Base-by-base conservation (phyloP, 805 yeast species). In the Starmera pachycereana region DNA sequence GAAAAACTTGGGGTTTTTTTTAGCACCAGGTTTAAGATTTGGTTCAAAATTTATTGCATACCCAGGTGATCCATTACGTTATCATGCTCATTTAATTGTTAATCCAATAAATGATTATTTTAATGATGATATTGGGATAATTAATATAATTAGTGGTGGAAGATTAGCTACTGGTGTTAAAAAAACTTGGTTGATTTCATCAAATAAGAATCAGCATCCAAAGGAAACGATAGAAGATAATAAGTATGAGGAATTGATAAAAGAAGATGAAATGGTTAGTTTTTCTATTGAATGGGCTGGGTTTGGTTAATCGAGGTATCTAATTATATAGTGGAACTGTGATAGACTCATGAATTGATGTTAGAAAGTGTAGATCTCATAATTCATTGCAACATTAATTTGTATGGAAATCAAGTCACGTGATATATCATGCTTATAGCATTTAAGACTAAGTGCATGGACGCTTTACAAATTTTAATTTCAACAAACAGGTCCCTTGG, bases 221-320 rank as follows among this genome's bases (percentile, higher is more conserved):
- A 13, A 12, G 8, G 48, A 49, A 3, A 47, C 42, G 2, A 47
- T 43, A 14, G 38, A 40, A n/a, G 36, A 37, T 30, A 36, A 28
- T 18, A 36, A 22, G 12, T 25, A 37, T 19, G 37, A 34, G 22
- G 25, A 38, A 30, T 25, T 37, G 18, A 25, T 41, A 19, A 39
- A 33, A 34, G 51, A 53, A 6, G 55, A 60, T 10, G 51, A 50
- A 36, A 61, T 63, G 12, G 63, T 61, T 36, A 71, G 72, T 13
- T 90, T 76, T 53, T 81, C 95, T 6, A 65, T 90, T 2, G 96
- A 90, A 61, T 90, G 98, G 98, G 88, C 97, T 1, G 97, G 96
- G 0, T 90, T 90, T 63, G 97, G 96, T 42, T 87, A 58, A 40
- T 12, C 4, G 18, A 16, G 4, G 18, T 4, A 16, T 16, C 18